phyloP scores from a whole-genome alignment of 192 early-diverging fungal species.

The Kappamyces sp. region DNA sequence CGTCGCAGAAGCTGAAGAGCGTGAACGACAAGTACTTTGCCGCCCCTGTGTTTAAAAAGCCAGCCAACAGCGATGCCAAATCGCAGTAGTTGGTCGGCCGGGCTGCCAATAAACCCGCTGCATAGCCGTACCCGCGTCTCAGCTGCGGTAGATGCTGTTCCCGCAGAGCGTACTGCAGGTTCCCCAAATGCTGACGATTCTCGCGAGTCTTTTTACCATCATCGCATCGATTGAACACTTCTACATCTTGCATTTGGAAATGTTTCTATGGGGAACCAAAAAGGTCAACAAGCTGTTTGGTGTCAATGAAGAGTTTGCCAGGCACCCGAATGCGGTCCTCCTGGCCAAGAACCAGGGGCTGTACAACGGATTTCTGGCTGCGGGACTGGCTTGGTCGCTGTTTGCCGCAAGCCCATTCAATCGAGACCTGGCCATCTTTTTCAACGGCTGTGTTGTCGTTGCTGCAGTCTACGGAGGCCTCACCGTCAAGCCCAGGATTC shows the following conservation, averaged over 20 bases:
- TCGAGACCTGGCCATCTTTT: too few species aligned
- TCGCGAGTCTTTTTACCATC: background rate
- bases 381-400: background rate
- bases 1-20: constrained; percentile 53
- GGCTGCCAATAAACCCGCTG: background rate
- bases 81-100: background rate
- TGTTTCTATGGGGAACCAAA: background rate
- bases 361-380: constrained; percentile 12
- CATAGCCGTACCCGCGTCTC: background rate
- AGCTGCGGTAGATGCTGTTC: background rate
- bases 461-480: too few species aligned
- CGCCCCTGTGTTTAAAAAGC: constrained; percentile 3
- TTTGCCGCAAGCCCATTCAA: background rate
- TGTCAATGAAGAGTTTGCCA: background rate
- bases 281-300: background rate
- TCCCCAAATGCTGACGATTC: background rate
- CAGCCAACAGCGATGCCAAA: background rate
- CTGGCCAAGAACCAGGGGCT: constrained; percentile 9
- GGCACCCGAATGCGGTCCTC: background rate
- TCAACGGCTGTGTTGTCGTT: too few species aligned
- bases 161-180: too few species aligned
- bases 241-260: constrained; percentile 4
- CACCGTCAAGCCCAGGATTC: too few species aligned
- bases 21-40: constrained; percentile 74
- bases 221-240: background rate